Base-by-base conservation (phyloP, 331 rosid species). In the Stylosanthes scabra region DNA sequence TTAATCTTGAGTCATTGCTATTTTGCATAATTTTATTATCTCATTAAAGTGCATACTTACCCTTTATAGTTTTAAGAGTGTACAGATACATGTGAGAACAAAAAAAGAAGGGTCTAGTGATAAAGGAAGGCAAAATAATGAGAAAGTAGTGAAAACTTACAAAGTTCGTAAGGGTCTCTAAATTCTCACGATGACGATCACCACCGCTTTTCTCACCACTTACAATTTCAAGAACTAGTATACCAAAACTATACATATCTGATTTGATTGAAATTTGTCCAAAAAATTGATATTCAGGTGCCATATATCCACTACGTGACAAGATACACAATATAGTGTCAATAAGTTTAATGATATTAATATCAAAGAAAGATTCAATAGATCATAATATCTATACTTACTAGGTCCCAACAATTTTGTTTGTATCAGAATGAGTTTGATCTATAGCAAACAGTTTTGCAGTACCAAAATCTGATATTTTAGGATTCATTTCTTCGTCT, bases 191-290 rank as follows among this genome's bases (percentile, higher is more conserved):
- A 3, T 2, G 9, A 7, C 2, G 42, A 11, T 58, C 27, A 11
- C n/a, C 29, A 8, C 1, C 64, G 0, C 71, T 64, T 57, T 86
- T 4, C 2, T 68, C 63, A 7, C 89, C 93, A 11, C 80, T 69
- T 7, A 86, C 15, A 4, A 83, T 76, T 69, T 83, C 86, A 13
- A 86, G 60, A n/a, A 82, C 3, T 6, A 90, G 2, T 0, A 88
- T 80, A 0, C 89, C 90, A 7, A 88, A 90, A 14, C 86, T 86
- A 34, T 64, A 90, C 0, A 90, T 83, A 57, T 90, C 84, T 0
- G 80, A 84, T 3, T 86, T 86, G 0, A 42, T 58, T 57, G 82
- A 76, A 70, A 79, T 74, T 0, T 59, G 41, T 0, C 81, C 81
- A 8, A 9, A 34, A 14, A 34, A 13, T 3, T 11, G 68, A 58